phyloP scores from a whole-genome alignment of 331 rosid genomes.

The Arachis monticola region DNA sequence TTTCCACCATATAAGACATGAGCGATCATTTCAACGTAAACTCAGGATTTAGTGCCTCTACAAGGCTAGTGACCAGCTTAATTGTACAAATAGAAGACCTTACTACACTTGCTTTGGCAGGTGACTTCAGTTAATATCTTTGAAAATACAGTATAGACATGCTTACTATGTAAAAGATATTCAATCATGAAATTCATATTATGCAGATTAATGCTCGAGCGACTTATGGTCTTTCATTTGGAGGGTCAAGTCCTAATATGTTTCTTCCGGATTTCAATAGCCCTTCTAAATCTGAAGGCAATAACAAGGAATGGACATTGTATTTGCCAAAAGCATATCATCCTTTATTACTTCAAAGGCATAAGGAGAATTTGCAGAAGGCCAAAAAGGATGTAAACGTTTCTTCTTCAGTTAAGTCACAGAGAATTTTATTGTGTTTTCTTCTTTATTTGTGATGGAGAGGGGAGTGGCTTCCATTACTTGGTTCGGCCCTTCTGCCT shows the following conservation, averaged over 20 bases:
- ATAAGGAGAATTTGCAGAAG: constrained; percentile 62
- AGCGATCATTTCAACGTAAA: constrained; percentile 15
- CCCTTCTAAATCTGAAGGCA: constrained; percentile 46
- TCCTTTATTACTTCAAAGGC: constrained; percentile 79
- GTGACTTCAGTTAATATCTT: constrained; percentile 14
- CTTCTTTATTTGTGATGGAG: constrained; percentile 3
- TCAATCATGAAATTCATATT: constrained; percentile 38
- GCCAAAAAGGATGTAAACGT: constrained; percentile 56
- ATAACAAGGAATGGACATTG: constrained; percentile 70
- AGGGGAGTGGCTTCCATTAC: constrained; percentile 17
- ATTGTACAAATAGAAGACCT: constrained; percentile 11
- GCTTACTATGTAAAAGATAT: constrained; percentile 20
- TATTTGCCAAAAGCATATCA: constrained; percentile 80
- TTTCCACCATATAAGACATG: background rate
- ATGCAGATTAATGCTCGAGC: constrained; percentile 92
- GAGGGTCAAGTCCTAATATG: constrained; percentile 76
- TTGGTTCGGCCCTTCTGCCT: constrained; percentile 1
- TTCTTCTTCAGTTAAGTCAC: constrained; percentile 57
- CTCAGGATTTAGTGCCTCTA: constrained; percentile 2
- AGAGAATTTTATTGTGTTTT: background rate
- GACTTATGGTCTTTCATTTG: constrained; percentile 75
- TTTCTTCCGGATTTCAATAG: constrained; percentile 50
- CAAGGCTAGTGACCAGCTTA: background rate
- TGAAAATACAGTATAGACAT: constrained; percentile 23
- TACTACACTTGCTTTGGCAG: constrained; percentile 31